Evolutionary conservation across 306 rosid genomes (phyloP).

Genomic region (Sicyos edulis): DNA sequence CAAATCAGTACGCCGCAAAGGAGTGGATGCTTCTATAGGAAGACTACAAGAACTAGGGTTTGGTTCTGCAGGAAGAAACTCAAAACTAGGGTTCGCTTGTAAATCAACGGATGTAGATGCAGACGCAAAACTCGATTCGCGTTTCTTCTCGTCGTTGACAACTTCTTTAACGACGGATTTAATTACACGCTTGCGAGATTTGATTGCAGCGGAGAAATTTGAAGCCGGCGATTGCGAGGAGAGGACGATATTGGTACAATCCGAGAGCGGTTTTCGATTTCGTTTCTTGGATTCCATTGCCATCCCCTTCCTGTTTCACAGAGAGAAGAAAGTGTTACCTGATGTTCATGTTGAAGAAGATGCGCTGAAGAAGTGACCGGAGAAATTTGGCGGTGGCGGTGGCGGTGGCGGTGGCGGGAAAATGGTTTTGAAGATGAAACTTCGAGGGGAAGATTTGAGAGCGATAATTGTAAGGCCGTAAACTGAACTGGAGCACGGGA

Average conservation of each 20-base stretch:
- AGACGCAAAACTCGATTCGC: neutral
- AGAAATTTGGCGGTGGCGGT: too few relatives aligned
- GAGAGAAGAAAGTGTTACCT: neutral
- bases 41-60: slow-evolving; percentile 28
- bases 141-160: neutral
- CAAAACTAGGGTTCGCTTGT: slow-evolving; percentile 27
- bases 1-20: slow-evolving; percentile 17
- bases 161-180: slow-evolving; percentile 26
- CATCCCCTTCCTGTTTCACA: slow-evolving; percentile 14
- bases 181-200: slow-evolving; percentile 27
- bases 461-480: too few relatives aligned
- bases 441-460: too few relatives aligned
- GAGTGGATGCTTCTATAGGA: slow-evolving; percentile 20
- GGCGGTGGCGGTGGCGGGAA: slow-evolving; percentile 18
- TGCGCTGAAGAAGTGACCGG: neutral
- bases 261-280: slow-evolving; percentile 52
- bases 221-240: slow-evolving; percentile 31
- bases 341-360: neutral
- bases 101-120: slow-evolving; percentile 7
- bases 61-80: slow-evolving; percentile 7
- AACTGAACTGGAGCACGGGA: neutral
- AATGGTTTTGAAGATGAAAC: neutral
- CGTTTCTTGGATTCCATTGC: slow-evolving; percentile 40
- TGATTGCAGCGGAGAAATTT: slow-evolving; percentile 21
- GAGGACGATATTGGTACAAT: slow-evolving; percentile 38